Conservation (phyloP, 2,329 filamentous ascomycete species). For the Diplocarpon mali region DNA sequence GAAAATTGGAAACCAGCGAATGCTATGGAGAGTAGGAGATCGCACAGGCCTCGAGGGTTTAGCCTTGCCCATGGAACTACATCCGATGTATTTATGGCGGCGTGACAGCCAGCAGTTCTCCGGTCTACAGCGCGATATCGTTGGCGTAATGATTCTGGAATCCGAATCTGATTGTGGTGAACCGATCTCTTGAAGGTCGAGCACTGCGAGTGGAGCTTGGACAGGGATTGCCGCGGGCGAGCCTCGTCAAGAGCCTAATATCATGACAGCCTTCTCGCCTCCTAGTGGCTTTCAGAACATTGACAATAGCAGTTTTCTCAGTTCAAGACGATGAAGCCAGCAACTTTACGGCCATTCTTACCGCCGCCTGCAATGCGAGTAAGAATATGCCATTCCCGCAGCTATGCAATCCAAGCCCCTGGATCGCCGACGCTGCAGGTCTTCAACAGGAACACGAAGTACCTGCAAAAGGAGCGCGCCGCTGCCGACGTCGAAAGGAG, state of each 20-base stretch:
- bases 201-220: conserved; percentile 3
- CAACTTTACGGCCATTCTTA: conserved; percentile 17
- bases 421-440: conserved; percentile 74
- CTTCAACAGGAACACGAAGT: conserved; percentile 83
- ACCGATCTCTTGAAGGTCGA: background rate
- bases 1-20: background rate
- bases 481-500: conserved; percentile 59
- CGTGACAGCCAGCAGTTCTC: conserved; percentile 16
- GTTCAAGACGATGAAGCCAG: conserved; percentile 20
- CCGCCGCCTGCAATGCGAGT: conserved; percentile 11
- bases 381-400: conserved; percentile 31
- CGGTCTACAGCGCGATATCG: conserved; percentile 6
- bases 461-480: conserved; percentile 81
- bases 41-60: conserved; percentile 15
- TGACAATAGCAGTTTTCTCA: background rate
- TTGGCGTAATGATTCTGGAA: conserved; percentile 7
- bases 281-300: background rate
- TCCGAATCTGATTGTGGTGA: background rate
- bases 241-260: conserved; percentile 11
- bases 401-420: conserved; percentile 68
- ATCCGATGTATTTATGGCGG: conserved; percentile 15
- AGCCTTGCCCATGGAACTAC: conserved; percentile 22
- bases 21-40: conserved; percentile 4
- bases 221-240: conserved; percentile 6
- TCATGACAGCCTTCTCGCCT: conserved; percentile 14